These are phyloP conservation scores for Claviceps sp. DNA, from an alignment of 2,329 filamentous ascomycete genomes.

Conservation along the genomic window DNA sequence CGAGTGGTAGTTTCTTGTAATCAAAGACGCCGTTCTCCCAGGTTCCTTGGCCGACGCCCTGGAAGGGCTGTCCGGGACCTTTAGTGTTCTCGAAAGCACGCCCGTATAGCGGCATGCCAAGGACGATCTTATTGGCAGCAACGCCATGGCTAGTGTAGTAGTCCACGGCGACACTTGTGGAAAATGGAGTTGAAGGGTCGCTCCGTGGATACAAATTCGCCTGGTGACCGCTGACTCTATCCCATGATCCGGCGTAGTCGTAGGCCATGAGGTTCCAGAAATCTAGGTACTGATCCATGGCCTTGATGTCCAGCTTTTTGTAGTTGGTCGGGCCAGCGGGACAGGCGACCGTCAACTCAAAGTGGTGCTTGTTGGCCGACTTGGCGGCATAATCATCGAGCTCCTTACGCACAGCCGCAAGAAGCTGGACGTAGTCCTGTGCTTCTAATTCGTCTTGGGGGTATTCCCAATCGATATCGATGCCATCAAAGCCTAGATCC, in stretches of 20 bases:
- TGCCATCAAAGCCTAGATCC: slow-evolving; percentile 64
- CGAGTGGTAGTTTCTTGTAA: slow-evolving; percentile 69
- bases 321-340: slow-evolving; percentile 51
- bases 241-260: slow-evolving; percentile 79
- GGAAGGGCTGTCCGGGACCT: slow-evolving; percentile 56
- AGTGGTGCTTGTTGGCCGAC: slow-evolving; percentile 33
- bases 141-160: slow-evolving; percentile 58
- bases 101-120: slow-evolving; percentile 89
- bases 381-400: slow-evolving; percentile 43
- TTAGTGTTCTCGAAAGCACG: slow-evolving; percentile 70
- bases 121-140: slow-evolving; percentile 56
- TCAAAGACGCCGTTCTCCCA: slow-evolving; percentile 84
- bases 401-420: slow-evolving; percentile 40
- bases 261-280: slow-evolving; percentile 84
- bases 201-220: slow-evolving; percentile 58
- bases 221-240: slow-evolving; percentile 57
- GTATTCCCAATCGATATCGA: slow-evolving; percentile 60
- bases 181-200: slow-evolving; percentile 62
- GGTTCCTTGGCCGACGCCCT: slow-evolving; percentile 61
- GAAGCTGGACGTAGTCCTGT: slow-evolving; percentile 43
- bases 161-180: slow-evolving; percentile 53
- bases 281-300: slow-evolving; percentile 53
- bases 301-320: slow-evolving; percentile 44
- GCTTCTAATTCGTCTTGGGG: slow-evolving; percentile 42
- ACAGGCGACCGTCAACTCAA: slow-evolving; percentile 51